Conservation (phyloP, 2,329 filamentous ascomycete species). For the Diaporthe sp. region DNA sequence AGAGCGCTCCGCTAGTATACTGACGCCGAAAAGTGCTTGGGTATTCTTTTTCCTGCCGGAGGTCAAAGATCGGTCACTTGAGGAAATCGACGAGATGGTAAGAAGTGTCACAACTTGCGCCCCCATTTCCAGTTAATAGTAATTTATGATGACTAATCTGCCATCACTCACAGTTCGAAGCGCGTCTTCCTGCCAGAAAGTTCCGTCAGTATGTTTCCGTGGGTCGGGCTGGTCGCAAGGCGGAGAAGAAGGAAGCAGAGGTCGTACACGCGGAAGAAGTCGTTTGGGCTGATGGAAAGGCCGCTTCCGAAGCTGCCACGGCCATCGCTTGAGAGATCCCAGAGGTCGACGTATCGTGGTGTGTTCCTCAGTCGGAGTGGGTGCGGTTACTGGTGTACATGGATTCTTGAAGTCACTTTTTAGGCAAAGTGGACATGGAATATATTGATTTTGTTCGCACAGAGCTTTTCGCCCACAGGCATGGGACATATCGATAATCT, state of each 20-base stretch:
- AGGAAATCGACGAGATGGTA: slow-evolving; percentile 70
- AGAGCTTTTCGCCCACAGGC: not conserved
- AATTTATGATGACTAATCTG: not conserved
- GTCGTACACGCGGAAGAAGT: slow-evolving; percentile 39
- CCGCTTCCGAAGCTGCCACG: slow-evolving; percentile 28
- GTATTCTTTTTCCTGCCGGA: slow-evolving; percentile 67
- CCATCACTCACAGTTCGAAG: slow-evolving; percentile 49
- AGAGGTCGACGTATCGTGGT: no score
- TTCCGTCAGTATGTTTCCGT: slow-evolving; percentile 55
- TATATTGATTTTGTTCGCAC: not conserved
- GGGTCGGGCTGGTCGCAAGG: slow-evolving; percentile 38
- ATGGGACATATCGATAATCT: no score
- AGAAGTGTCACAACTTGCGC: slow-evolving; percentile 40
- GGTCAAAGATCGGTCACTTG: slow-evolving; percentile 65
- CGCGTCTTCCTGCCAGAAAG: slow-evolving; percentile 56
- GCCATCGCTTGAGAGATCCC: not conserved
- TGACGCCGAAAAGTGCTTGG: slow-evolving; percentile 46
- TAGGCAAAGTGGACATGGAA: not conserved
- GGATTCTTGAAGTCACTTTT: not conserved
- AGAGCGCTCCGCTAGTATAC: not conserved
- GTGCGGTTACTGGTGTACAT: not conserved
- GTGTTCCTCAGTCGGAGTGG: no score
- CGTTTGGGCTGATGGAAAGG: slow-evolving; percentile 35
- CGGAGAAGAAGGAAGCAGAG: slow-evolving; percentile 40
- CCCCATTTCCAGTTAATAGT: no score